These are phyloP conservation scores for Pseudozyma hubeiensis DNA, from an alignment of 1,284 basidiomycete species.

Conservation along the genomic window DNA sequence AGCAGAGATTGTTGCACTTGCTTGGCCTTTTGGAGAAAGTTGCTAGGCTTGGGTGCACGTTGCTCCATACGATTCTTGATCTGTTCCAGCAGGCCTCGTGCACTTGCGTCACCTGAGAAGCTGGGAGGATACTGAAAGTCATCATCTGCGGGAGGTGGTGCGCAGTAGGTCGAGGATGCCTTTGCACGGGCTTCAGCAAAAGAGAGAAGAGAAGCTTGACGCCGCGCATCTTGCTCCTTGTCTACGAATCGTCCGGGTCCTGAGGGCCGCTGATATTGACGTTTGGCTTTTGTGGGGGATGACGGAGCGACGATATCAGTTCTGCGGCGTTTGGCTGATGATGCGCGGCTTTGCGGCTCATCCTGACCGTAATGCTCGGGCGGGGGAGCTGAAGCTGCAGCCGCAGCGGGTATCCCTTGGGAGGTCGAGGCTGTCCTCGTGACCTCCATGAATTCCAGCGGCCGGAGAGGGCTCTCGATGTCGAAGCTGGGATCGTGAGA, in stretches of 20 bases:
- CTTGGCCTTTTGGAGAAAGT: conserved; percentile 37
- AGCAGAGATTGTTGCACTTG: conserved; percentile 42
- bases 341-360: neutral
- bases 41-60: conserved; percentile 22
- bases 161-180: conserved; percentile 9
- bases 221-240: conserved; percentile 19
- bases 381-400: neutral
- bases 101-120: conserved; percentile 8
- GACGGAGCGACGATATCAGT: conserved; percentile 27
- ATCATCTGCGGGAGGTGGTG: neutral
- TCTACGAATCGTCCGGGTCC: conserved; percentile 5
- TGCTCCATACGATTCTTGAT: conserved; percentile 34
- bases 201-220: conserved; percentile 23
- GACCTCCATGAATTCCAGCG: conserved; percentile 18
- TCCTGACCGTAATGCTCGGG: neutral
- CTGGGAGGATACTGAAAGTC: conserved; percentile 31
- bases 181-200: conserved; percentile 34
- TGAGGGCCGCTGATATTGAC: neutral
- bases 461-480: neutral
- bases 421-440: conserved; percentile 27
- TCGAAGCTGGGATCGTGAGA: neutral
- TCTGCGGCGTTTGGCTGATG: conserved; percentile 12
- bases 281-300: conserved; percentile 24
- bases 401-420: neutral
- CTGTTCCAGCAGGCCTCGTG: conserved; percentile 31